These are phyloP conservation scores for Mucor velutinosus DNA, from an alignment of 371 early-diverging fungal species.

Conservation along the genomic window DNA sequence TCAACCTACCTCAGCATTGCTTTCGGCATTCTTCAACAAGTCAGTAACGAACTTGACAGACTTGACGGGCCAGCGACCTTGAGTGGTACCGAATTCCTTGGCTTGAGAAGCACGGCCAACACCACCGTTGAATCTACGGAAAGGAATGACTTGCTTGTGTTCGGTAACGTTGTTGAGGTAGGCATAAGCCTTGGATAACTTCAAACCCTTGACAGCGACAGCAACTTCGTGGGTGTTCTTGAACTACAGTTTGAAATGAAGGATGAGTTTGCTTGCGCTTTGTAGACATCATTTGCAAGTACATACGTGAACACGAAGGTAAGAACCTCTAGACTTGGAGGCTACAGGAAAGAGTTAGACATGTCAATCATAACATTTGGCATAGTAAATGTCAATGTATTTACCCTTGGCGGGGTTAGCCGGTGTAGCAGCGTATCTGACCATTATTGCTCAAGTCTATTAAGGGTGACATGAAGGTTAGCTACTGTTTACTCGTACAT, in stretches of 20 bases:
- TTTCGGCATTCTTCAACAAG: constrained; percentile 95
- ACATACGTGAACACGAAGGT: constrained; percentile 46
- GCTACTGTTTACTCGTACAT: background rate
- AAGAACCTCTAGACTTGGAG: constrained; percentile 44
- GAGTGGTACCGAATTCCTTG: constrained; percentile 87
- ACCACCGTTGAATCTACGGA: constrained; percentile 96
- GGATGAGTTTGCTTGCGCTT: background rate
- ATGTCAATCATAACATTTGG: background rate
- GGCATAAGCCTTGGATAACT: constrained; percentile 90
- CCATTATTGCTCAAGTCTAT: constrained; percentile 49
- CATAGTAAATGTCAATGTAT: constrained; percentile 1
- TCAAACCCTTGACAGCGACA: constrained; percentile 93
- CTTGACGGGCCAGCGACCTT: constrained; percentile 99
- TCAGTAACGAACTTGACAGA: constrained; percentile 87
- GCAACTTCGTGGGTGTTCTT: constrained; percentile 99
- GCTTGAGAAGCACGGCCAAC: constrained; percentile 97
- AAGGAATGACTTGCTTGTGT: constrained; percentile 97
- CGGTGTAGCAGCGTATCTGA: constrained; percentile 63
- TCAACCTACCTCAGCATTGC: constrained; percentile 83
- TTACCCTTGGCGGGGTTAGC: constrained; percentile 57
- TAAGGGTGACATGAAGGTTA: background rate
- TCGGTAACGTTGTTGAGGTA: constrained; percentile 95
- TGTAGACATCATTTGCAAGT: background rate
- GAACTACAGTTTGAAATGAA: constrained; percentile 44
- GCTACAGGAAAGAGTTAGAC: constrained; percentile 14